Base-by-base conservation (phyloP, 2,329 filamentous ascomycete species). In the Eurotiales sp. region DNA sequence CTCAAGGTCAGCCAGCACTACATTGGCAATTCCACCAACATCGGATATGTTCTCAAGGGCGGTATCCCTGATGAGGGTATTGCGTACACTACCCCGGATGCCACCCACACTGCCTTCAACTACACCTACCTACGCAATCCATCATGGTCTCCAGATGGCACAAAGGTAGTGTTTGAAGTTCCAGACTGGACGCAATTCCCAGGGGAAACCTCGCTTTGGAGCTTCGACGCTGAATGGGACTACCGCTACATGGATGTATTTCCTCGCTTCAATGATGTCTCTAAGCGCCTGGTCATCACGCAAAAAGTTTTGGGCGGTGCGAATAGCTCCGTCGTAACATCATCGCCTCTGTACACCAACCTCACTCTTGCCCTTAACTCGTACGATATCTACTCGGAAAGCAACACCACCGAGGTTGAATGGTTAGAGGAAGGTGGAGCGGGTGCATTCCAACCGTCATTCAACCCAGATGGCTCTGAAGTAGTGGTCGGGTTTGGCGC, bases 401-500 rank as follows among this genome's bases (percentile, higher is more conserved):
- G 72, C 25, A 50, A 43, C 50, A 50, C 57, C 23, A 58, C 61
- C 10, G 51, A 53, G 45, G 36, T 64, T 15, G 19, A 59, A 2
- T 48, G 59, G 3, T 56, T 64, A 3, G 10, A 37, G 1, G 45
- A 63, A 15, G 69, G 68, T 3, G 50, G 66, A 1, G 63, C 64
- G 0, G 71, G 70, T 6, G 70, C 71, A 5, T 75, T 72, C 59
- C 68, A 72, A 43, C 72, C 72, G 2, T 57, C 67, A 2, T 75
- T 68, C 66, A 67, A 63, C 0, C 59, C 66, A 2, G 67, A 74
- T 37, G 68, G 67, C 2, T 54, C 65, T 14, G 67, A 65, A 66
- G 55, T 75, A 8, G 64, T 65, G 12, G 67, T 74, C 43, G 69
- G 72, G 11, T 54, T 73, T 1, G 71, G 71, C 6, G 30, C n/a